Percentiles rank a stretch among this genome's conserved stretches.
Evolutionary conservation across 306 rosid genomes (phyloP).

Genomic region (Astragalus glycyphyllos): DNA sequence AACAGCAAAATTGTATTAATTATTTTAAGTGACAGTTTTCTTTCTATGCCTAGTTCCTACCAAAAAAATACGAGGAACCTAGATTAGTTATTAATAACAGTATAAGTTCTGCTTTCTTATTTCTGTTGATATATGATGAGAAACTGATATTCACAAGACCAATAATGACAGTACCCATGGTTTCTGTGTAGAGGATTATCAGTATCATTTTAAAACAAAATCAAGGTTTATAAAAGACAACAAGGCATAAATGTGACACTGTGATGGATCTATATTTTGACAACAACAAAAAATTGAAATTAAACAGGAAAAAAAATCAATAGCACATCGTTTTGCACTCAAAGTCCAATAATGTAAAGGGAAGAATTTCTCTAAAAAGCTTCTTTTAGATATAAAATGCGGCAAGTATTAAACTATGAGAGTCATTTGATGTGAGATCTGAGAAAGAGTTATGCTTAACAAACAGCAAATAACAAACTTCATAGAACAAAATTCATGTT

Average conservation of each 20-base stretch:
- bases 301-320: background rate
- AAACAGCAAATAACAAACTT: conserved; percentile 34
- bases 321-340: background rate
- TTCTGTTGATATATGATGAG: background rate
- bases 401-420: background rate
- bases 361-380: conserved; percentile 1
- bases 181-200: background rate
- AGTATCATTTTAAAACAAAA: conserved; percentile 1
- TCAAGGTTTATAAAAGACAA: conserved; percentile 30
- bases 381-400: conserved; percentile 17
- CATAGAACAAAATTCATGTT: conserved; percentile 32
- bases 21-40: too few relatives aligned
- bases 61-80: background rate
- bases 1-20: too few relatives aligned
- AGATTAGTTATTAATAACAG: conserved; percentile 2
- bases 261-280: conserved; percentile 24
- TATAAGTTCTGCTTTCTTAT: conserved; percentile 11
- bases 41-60: too few relatives aligned
- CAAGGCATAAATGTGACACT: conserved; percentile 16
- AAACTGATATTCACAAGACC: background rate
- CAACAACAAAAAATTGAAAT: background rate
- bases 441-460: conserved; percentile 22
- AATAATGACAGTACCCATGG: background rate
- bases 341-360: background rate
- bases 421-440: conserved; percentile 48